A percentile compares a stretch with the other conserved stretches of the same genome.
Evolutionary conservation across 2,329 filamentous ascomycete species (phyloP).

Genomic region (Allantophomopsis cytisporea): DNA sequence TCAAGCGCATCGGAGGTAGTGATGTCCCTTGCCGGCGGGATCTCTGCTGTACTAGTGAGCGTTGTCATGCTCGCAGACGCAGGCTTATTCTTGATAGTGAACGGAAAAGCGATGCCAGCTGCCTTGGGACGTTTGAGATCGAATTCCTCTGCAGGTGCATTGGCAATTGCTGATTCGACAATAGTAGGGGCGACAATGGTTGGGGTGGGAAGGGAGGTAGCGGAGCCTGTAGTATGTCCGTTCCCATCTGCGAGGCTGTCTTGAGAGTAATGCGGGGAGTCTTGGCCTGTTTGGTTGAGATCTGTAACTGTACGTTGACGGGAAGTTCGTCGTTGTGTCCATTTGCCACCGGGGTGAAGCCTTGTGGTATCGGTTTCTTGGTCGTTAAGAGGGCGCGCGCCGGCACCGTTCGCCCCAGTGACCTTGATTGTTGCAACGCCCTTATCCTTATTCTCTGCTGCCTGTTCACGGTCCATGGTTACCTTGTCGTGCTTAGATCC

Average conservation of each 20-base stretch:
- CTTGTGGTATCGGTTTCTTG: slow-evolving; percentile 5
- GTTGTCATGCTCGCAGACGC: slow-evolving; percentile 58
- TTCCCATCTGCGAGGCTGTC: slow-evolving; percentile 15
- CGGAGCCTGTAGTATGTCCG: slow-evolving; percentile 1
- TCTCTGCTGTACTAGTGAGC: slow-evolving; percentile 25
- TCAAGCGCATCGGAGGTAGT: background rate
- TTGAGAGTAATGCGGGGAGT: slow-evolving; percentile 22
- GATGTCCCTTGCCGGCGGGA: slow-evolving; percentile 6
- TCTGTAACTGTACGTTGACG: slow-evolving; percentile 33
- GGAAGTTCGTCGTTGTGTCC: slow-evolving; percentile 19
- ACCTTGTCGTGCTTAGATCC: slow-evolving; percentile 78
- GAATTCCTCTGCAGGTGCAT: slow-evolving; percentile 20
- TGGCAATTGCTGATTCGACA: background rate
- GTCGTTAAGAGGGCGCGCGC: slow-evolving; percentile 18
- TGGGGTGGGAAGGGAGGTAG: background rate
- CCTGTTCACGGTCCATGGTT: slow-evolving; percentile 47
- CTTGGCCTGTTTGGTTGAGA: slow-evolving; percentile 29
- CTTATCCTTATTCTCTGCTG: slow-evolving; percentile 23
- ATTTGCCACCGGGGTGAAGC: slow-evolving; percentile 3
- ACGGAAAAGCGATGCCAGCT: slow-evolving; percentile 59
- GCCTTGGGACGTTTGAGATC: slow-evolving; percentile 51
- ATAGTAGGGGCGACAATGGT: background rate
- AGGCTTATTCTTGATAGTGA: slow-evolving; percentile 47
- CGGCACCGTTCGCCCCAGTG: slow-evolving; percentile 26
- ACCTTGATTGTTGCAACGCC: slow-evolving; percentile 18